phyloP scores from a whole-genome alignment of 805 yeast species.

The Isabelozyma rhagii region DNA sequence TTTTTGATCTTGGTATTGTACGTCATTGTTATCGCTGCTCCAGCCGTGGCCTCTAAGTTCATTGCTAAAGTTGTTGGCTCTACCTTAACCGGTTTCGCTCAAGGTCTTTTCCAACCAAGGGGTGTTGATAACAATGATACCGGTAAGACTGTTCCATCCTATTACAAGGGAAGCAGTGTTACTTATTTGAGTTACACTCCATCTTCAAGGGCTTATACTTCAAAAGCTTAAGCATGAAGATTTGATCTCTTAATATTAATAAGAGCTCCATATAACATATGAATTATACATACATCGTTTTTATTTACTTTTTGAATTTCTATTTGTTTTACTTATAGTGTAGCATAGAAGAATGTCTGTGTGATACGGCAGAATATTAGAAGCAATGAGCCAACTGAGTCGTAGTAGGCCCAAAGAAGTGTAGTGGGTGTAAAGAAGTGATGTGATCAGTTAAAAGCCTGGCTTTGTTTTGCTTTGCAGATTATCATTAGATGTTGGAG shows the following conservation, averaged over 20 bases:
- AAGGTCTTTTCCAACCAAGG: slow-evolving; percentile 90
- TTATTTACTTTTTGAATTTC: background rate
- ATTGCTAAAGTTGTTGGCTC: slow-evolving; percentile 35
- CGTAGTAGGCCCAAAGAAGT: no score
- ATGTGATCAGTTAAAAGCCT: no score
- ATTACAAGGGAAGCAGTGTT: slow-evolving; percentile 20
- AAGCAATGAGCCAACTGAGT: no score
- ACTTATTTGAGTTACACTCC: slow-evolving; percentile 52
- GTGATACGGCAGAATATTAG: no score
- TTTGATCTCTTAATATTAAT: background rate
- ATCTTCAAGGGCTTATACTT: slow-evolving; percentile 51
- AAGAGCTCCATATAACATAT: background rate
- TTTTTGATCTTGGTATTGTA: slow-evolving; percentile 67
- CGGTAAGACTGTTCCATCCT: slow-evolving; percentile 43
- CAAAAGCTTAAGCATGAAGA: slow-evolving; percentile 40
- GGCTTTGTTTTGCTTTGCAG: no score
- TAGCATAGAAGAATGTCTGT: background rate
- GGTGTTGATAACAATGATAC: slow-evolving; percentile 81
- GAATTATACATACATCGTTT: slow-evolving; percentile 2
- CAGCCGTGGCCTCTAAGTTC: slow-evolving; percentile 77
- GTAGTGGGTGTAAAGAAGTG: no score
- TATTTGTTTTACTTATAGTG: background rate
- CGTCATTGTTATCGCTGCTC: slow-evolving; percentile 78
- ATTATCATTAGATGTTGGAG: no score
- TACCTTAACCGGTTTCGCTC: slow-evolving; percentile 32